phyloP scores from a whole-genome alignment of 345 rosid genomes.

The Syzygium oleosum region DNA sequence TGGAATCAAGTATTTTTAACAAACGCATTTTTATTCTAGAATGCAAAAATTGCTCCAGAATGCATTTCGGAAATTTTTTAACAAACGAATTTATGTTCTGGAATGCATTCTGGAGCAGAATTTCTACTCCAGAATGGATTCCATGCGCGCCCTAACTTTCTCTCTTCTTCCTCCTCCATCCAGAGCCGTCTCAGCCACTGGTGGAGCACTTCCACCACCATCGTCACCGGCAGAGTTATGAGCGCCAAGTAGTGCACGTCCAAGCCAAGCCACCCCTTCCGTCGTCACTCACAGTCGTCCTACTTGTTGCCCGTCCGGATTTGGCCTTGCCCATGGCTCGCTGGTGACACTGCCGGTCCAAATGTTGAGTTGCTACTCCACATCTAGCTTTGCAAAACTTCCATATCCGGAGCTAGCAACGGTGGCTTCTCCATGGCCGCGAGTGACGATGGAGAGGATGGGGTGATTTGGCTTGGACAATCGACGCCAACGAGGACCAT shows the following conservation, averaged over 20 bases:
- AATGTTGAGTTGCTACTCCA: background rate
- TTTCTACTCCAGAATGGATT: too few species aligned
- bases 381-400: background rate
- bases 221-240: background rate
- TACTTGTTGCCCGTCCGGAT: background rate
- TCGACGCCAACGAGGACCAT: background rate
- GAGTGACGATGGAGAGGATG: accelerated
- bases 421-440: background rate
- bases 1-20: too few species aligned
- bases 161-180: background rate
- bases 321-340: background rate
- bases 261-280: background rate
- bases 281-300: background rate
- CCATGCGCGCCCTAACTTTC: too few species aligned
- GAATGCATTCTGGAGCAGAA: too few species aligned
- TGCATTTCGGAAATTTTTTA: too few species aligned
- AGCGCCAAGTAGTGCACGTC: accelerated
- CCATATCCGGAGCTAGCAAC: background rate
- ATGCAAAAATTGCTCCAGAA: too few species aligned
- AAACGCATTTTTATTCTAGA: too few species aligned
- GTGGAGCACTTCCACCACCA: background rate
- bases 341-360: background rate
- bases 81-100: too few species aligned
- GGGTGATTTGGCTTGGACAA: background rate
- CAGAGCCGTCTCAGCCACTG: accelerated